Percentiles rank a stretch among this genome's conserved stretches.
Evolutionary conservation across 345 rosid species (phyloP).

Genomic region (Hypericum androsaemum): DNA sequence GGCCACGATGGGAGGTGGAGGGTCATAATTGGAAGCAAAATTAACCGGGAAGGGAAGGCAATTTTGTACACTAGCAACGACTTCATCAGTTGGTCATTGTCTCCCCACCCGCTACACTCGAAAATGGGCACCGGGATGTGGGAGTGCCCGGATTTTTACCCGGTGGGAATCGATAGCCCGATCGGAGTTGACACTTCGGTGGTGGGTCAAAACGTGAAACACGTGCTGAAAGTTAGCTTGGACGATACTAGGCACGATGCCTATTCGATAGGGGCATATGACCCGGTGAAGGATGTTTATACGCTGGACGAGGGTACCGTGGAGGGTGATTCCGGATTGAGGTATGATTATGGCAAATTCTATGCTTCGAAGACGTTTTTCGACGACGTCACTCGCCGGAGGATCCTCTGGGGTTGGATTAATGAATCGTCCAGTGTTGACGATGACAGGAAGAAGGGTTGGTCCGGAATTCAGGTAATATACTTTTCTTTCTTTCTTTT

Average conservation of each 20-base stretch:
- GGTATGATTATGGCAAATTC: conserved; percentile 5
- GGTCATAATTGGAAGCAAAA: neutral
- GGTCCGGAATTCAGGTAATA: conserved; percentile 7
- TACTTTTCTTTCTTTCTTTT: no score
- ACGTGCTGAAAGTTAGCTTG: conserved; percentile 4
- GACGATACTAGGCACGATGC: neutral
- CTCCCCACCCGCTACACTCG: neutral
- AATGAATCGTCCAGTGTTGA: conserved; percentile 3
- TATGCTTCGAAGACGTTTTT: conserved; percentile 6
- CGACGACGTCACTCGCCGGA: neutral
- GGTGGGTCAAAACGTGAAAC: neutral
- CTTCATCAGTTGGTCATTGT: neutral
- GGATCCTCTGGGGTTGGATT: conserved; percentile 7
- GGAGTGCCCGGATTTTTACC: conserved; percentile 5
- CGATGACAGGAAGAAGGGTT: conserved; percentile 8
- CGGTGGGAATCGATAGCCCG: neutral
- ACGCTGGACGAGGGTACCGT: neutral
- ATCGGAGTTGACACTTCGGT: neutral
- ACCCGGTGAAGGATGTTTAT: neutral
- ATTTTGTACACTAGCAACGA: conserved; percentile 1
- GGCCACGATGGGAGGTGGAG: conserved; percentile 4
- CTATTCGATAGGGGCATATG: neutral
- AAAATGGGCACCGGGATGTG: neutral
- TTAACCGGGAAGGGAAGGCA: neutral
- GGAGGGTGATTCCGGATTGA: neutral